Evolutionary conservation across 2,329 filamentous ascomycete genomes (phyloP), one percentile per base, ranked within the genome.

Genomic region (Fusarium setosum): DNA sequence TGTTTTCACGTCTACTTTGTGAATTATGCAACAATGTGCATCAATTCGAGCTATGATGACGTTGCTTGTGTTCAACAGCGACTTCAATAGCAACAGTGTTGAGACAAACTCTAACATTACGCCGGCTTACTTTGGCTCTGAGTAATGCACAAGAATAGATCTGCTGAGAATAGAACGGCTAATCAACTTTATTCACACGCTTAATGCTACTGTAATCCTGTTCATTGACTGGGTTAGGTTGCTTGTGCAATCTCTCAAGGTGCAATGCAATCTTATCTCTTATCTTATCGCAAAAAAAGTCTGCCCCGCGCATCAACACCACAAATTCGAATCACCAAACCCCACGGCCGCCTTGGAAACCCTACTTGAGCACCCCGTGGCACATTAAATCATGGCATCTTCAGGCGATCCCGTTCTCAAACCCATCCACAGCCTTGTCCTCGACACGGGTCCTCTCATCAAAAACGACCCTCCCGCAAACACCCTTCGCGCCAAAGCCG

Each of bases 401-500:
- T 52, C 67, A 17, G 60, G 60, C 52, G n/a, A n/a, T n/a, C n/a
- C n/a, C n/a, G 59, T 64, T 26, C 55, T 61, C 35, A 97, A 94
- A 75, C 86, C 90, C 1, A 88, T 97, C 48, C 90, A 96, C 80
- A 91, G 90, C 53, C 88, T 98, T 50, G 86, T 98, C 24, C 86
- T 99, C 68, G 96, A 99, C 75, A 92, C 96, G 4, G 95, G 94
- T 23, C 94, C 95, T 8, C 89, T 99, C 61, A 94, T 99, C 77
- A 95, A 95, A 76, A 97, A 97, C 80, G 91, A 96, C 67, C 93
- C 95, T 12, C 84, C 92, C 11, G 88, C 96, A 21, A 96, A 93
- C 42, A 93, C 92, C 0, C 88, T 99, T 11, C 83, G 97, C 50
- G 85, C 87, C 34, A 89, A 93, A 75, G 90, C 93, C 45, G 90